phyloP scores from a whole-genome alignment of 768 basidiomycete species.

The Amanita rubescens region DNA sequence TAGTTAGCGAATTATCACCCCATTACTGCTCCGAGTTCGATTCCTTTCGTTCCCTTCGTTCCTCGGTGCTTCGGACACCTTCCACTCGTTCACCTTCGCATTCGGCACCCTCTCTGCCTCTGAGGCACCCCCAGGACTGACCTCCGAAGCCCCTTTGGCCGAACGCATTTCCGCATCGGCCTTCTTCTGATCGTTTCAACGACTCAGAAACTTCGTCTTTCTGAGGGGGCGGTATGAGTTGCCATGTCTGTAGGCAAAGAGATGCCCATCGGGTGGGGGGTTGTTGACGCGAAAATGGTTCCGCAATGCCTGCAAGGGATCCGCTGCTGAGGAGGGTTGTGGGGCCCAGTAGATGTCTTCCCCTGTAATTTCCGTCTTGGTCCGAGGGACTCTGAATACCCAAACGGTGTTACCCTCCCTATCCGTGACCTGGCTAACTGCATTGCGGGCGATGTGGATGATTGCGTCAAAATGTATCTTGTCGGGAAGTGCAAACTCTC shows the following conservation, averaged over 20 bases:
- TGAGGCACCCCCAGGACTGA: no score
- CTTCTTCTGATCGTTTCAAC: no score
- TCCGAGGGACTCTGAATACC: conserved; percentile 21
- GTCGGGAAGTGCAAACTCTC: conserved; percentile 30
- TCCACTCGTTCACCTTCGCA: no score
- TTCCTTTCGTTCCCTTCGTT: no score
- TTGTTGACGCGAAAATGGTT: conserved; percentile 25
- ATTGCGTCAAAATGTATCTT: conserved; percentile 22
- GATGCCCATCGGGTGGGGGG: conserved; percentile 15
- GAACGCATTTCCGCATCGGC: no score
- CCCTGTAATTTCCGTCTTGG: conserved; percentile 18
- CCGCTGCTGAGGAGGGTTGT: conserved; percentile 16
- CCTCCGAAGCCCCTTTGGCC: no score
- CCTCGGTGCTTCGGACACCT: no score
- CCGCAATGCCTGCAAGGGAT: conserved; percentile 17
- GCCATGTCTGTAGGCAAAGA: conserved; percentile 22
- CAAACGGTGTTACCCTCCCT: conserved; percentile 17
- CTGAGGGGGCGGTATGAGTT: conserved; percentile 18
- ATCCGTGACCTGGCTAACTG: conserved; percentile 16
- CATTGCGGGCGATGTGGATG: conserved; percentile 19
- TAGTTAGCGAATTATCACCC: no score
- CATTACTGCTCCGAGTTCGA: no score
- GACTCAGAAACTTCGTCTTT: conserved; percentile 16
- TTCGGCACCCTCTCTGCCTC: no score
- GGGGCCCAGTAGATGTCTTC: conserved; percentile 26